Evolutionary conservation across 2,329 filamentous ascomycete genomes (phyloP).

Genomic region (Capronia epimyces): DNA sequence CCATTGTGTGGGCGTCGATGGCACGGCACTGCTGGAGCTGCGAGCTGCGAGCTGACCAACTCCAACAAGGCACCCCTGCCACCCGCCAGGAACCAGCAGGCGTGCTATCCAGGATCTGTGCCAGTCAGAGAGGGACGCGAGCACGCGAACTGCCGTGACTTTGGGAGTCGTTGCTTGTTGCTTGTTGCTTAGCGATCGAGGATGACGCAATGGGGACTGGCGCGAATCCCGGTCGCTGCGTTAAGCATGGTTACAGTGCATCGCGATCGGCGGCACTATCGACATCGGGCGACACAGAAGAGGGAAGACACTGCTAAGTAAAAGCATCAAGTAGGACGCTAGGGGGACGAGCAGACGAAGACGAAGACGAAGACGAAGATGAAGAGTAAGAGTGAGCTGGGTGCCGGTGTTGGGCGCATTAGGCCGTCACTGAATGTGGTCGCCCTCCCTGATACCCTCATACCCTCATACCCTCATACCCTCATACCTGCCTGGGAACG

Average conservation of each 20-base stretch:
- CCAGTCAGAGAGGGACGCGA: neutral
- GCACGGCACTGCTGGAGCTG: neutral
- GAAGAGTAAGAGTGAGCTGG: no score
- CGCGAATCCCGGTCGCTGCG: neutral
- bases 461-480: no score
- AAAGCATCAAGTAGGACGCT: no score
- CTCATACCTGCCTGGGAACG: no score
- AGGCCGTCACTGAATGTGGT: no score
- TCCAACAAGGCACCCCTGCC: neutral
- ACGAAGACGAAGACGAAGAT: no score
- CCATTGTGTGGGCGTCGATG: conserved; percentile 7
- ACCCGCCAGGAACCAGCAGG: neutral
- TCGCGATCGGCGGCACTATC: neutral
- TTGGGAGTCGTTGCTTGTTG: no score
- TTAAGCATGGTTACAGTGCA: conserved; percentile 7
- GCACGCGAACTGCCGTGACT: conserved; percentile 9
- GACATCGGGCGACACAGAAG: neutral
- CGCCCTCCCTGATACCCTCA: no score
- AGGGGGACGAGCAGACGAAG: no score
- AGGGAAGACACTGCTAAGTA: no score
- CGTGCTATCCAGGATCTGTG: neutral
- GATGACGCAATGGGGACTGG: neutral
- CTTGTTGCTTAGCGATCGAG: neutral
- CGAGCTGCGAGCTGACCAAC: neutral
- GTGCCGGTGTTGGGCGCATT: no score